Percentiles rank a stretch among this genome's conserved stretches.
Evolutionary conservation across 352 stramenopile species (phyloP).

Genomic region (Phytophthora macrochlamydospora): DNA sequence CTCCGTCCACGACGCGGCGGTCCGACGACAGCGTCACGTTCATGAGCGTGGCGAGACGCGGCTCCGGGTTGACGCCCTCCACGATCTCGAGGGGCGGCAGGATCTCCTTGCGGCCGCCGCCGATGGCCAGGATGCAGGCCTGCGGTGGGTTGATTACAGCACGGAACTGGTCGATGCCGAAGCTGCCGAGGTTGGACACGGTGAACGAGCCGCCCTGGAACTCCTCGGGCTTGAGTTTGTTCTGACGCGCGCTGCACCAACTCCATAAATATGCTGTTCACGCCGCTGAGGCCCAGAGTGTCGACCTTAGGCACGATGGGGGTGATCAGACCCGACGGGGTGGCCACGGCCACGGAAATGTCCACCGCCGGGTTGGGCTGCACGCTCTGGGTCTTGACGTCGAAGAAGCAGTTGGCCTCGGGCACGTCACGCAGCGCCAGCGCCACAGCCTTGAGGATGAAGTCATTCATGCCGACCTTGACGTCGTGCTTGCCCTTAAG

Average conservation of each 20-base stretch:
- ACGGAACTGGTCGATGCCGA: constrained; percentile 98
- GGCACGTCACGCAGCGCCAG: constrained; percentile 97
- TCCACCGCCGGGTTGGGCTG: constrained; percentile 92
- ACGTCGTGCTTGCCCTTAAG: constrained; percentile 93
- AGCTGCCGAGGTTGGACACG: constrained; percentile 98
- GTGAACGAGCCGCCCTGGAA: constrained; percentile 99
- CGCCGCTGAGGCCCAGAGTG: constrained; percentile 91
- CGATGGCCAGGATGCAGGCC: constrained; percentile 98
- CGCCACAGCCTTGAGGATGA: constrained; percentile 98
- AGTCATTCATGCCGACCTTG: constrained; percentile 99
- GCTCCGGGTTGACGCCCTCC: constrained; percentile 74
- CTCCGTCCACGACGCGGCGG: constrained; percentile 97
- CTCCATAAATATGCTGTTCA: constrained; percentile 97
- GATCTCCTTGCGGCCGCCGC: constrained; percentile 91
- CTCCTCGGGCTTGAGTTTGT: constrained; percentile 99
- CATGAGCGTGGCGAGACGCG: constrained; percentile 92
- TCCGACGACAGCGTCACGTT: constrained; percentile 97
- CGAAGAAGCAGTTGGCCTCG: constrained; percentile 89
- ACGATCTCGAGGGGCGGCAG: constrained; percentile 54
- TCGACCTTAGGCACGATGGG: constrained; percentile 97
- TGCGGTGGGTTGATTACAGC: constrained; percentile 99
- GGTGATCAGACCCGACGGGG: constrained; percentile 97
- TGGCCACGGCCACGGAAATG: constrained; percentile 98
- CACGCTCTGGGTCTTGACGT: constrained; percentile 61
- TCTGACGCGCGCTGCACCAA: constrained; percentile 93